A percentile compares a stretch with the other conserved stretches of the same genome.
phyloP scores from a whole-genome alignment of 306 rosid genomes.

The Glycine soja region DNA sequence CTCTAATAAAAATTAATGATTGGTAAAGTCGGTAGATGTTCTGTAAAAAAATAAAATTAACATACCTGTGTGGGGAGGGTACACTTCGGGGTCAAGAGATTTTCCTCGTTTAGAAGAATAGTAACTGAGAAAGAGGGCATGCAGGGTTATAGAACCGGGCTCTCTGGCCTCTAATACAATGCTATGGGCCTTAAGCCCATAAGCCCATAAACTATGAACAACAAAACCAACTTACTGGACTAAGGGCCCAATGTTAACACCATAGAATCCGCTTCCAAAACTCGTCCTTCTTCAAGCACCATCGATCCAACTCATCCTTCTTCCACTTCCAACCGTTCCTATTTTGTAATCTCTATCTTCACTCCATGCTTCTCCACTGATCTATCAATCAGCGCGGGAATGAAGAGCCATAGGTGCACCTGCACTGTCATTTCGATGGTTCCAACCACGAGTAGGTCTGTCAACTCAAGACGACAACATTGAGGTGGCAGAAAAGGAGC shows the following conservation, averaged over 20 bases:
- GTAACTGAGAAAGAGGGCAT: constrained; percentile 78
- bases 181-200: constrained; percentile 81
- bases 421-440: constrained; percentile 74
- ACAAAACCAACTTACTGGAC: constrained; percentile 68
- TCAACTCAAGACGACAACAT: constrained; percentile 70
- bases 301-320: constrained; percentile 60
- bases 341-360: constrained; percentile 71
- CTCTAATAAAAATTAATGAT: no score
- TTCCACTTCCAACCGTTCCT: constrained; percentile 60
- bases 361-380: constrained; percentile 72
- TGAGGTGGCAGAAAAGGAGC: no score
- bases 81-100: constrained; percentile 82
- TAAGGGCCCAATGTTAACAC: constrained; percentile 89
- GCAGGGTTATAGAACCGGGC: constrained; percentile 67
- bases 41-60: no score
- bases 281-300: constrained; percentile 70
- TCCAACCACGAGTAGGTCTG: constrained; percentile 70
- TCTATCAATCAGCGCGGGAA: constrained; percentile 59
- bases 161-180: constrained; percentile 81
- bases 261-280: constrained; percentile 67
- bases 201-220: constrained; percentile 68
- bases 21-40: no score
- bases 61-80: constrained; percentile 89
- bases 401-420: constrained; percentile 82
- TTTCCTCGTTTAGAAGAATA: constrained; percentile 51